A percentile compares a stretch with the other conserved stretches of the same genome.
Evolutionary conservation across 805 yeast genomes (phyloP).

Genomic region (Diddensiella santjacobensis): DNA sequence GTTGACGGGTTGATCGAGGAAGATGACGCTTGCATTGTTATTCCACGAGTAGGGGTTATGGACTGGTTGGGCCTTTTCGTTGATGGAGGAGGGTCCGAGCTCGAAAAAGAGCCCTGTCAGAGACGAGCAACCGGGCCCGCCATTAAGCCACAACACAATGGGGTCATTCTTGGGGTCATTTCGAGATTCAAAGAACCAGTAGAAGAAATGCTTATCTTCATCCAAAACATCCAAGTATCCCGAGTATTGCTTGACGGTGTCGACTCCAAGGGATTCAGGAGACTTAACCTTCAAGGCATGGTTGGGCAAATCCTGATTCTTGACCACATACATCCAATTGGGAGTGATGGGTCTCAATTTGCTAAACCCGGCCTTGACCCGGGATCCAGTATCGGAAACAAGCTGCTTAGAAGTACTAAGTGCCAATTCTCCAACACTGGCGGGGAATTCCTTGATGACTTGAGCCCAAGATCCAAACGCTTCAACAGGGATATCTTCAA

Average conservation of each 20-base stretch:
- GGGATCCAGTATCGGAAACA: not conserved
- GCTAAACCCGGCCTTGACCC: conserved; percentile 7
- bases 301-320: conserved; percentile 46
- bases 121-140: conserved; percentile 98
- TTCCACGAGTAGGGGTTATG: conserved; percentile 90
- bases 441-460: conserved; percentile 28
- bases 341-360: not conserved
- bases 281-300: conserved; percentile 59
- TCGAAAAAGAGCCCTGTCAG: conserved; percentile 90
- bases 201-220: conserved; percentile 89
- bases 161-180: conserved; percentile 86
- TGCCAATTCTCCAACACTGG: conserved; percentile 26
- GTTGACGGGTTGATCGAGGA: conserved; percentile 91
- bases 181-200: conserved; percentile 83
- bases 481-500: conserved; percentile 27
- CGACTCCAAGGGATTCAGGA: conserved; percentile 72
- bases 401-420: conserved; percentile 11
- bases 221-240: conserved; percentile 76
- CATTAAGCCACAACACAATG: conserved; percentile 84
- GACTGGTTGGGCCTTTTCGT: conserved; percentile 64
- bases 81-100: conserved; percentile 83
- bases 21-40: conserved; percentile 84
- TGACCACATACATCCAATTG: conserved; percentile 38
- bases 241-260: conserved; percentile 71
- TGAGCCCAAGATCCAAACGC: conserved; percentile 32